A percentile compares a stretch with the other conserved stretches of the same genome.
Evolutionary conservation across 1,284 basidiomycete genomes (phyloP).

Genomic region (Athelia sp.): DNA sequence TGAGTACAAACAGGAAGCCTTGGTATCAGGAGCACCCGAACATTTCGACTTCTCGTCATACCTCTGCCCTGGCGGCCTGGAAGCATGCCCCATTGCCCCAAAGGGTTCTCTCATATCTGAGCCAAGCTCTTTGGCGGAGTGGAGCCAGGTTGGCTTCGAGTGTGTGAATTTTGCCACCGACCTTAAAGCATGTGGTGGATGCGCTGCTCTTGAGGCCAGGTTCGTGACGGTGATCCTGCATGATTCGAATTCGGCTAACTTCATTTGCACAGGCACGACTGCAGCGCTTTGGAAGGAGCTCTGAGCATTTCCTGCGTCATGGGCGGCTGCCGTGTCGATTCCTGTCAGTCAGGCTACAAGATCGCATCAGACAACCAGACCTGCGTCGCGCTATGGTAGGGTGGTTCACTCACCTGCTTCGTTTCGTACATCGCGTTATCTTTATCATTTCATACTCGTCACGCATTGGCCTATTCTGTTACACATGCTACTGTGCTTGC

Average conservation of each 20-base stretch:
- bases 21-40: neutral
- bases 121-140: neutral
- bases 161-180: neutral
- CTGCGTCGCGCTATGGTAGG: too few relatives aligned
- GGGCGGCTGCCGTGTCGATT: neutral
- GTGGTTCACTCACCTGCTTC: too few relatives aligned
- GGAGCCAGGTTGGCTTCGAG: neutral
- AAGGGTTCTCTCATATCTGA: neutral
- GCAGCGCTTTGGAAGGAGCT: neutral
- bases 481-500: too few relatives aligned
- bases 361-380: neutral
- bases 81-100: neutral
- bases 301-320: neutral
- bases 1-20: neutral
- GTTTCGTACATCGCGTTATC: too few relatives aligned
- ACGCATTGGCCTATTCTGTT: too few relatives aligned
- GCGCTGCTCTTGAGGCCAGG: neutral
- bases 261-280: neutral
- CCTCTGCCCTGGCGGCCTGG: neutral
- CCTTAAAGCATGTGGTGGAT: neutral
- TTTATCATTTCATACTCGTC: too few relatives aligned
- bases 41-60: neutral
- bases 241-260: too few relatives aligned
- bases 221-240: too few relatives aligned
- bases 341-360: neutral